Evolutionary conservation across 139 green algal genomes (phyloP), one percentile per base, ranked within the genome.

Genomic region (Diplosphaera chodatii): DNA sequence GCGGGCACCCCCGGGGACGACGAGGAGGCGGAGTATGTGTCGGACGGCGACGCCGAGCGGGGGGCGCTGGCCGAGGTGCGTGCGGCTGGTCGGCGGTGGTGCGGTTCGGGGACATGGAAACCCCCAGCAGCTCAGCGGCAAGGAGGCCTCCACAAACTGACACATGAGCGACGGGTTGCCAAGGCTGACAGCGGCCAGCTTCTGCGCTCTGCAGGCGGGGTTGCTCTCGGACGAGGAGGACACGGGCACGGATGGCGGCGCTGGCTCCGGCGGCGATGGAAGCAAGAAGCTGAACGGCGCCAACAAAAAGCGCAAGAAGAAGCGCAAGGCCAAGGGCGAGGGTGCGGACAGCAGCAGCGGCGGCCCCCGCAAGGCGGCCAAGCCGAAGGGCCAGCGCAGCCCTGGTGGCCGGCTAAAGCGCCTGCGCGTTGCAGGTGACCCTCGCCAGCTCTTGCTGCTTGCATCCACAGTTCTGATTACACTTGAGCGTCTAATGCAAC

Each of bases 1-100:
- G 69, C 65, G n/a, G n/a, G n/a, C 55, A 59, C 40, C 66, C 31
- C 40, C 40, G 63, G 59, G 1, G 31, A 71, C 18, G 72, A 68
- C 1, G 72, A 72, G 33, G 66, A 59, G 41, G 48, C 25, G 22
- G 72, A 72, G 31, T 77, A 77, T 30, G 40, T 63, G 23, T n/a
- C 68, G 27, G 33, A 33, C 4, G 32, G 32, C 29, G 66, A 68
- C 15, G 32, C 64, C 71, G 64, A 68, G 65, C 65, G 63, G 10
- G 68, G 48, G 28, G 27, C 23, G 34, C 21, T 23, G 2, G 32
- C 40, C n/a, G 48, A 65, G 21, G 27, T 33, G 27, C 28, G n/a
- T n/a, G n/a, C n/a, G n/a, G n/a, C n/a, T n/a, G n/a, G n/a, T n/a
- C n/a, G n/a, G n/a, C n/a, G n/a, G n/a, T n/a, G n/a, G n/a, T n/a